Evolutionary conservation across 2,329 filamentous ascomycete genomes (phyloP), one percentile per base, ranked within the genome.

Genomic region (Neopestalotiopsis sp.): DNA sequence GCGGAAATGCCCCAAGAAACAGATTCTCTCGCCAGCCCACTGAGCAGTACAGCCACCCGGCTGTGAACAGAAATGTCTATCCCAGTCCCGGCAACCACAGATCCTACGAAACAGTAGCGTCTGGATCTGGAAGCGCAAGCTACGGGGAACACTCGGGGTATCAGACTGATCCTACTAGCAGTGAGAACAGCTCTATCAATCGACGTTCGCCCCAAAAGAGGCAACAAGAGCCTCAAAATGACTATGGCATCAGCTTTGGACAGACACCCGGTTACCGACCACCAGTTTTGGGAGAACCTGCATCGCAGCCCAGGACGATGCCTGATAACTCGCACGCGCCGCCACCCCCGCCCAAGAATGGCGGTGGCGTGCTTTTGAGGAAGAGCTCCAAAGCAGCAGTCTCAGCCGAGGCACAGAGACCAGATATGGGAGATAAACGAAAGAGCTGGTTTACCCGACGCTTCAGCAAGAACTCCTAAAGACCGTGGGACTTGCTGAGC

Each of bases 101-200:
- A 72, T 96, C 94, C 1, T 93, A 95, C 80, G 94, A 97, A 79
- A 97, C 94, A 1, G 92, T 97, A 59, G 92, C 92, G 49, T 94
- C 93, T 13, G 92, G 91, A 70, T 90, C 90, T 12, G 77, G 69
- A 30, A 93, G 90, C 76, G 92, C 90, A 64, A 92, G 89, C 73
- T 89, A 91, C 71, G 90, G 84, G 67, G 94, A 97, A 69, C 90
- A 90, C 13, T 91, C 89, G 77, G 91, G 90, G 68, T 95, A 96
- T 79, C 91, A 91, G 72, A 97, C 94, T 70, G 94, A 97, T 77
- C 95, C 93, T 57, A 83, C 87, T 68, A 96, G 93, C 82, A 97
- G 94, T 77, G 93, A 97, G 77, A 97, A 97, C 82, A 97, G 94
- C 82, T 97, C 94, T 1, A 89, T 97, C 74, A 94, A 97, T 77